phyloP scores from a whole-genome alignment of 768 basidiomycete genomes.

The Naematelia encephala region DNA sequence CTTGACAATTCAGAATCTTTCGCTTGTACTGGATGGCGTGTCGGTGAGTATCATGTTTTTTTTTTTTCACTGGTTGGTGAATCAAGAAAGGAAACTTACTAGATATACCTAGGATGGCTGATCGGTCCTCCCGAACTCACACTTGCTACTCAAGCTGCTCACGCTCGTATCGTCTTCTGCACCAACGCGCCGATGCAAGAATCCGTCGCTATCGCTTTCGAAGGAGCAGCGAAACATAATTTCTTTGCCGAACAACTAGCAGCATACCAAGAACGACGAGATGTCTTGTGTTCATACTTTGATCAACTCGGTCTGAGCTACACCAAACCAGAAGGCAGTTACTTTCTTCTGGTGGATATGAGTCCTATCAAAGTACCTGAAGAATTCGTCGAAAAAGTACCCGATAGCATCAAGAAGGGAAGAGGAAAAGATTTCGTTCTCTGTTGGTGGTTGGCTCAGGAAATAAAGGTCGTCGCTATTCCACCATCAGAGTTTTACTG shows the following conservation, averaged over 20 bases:
- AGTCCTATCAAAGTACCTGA: constrained; percentile 69
- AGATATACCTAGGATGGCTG: constrained; percentile 90
- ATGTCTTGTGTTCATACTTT: constrained; percentile 72
- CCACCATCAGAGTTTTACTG: constrained; percentile 98
- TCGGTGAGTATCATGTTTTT: constrained; percentile 50
- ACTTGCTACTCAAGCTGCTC: constrained; percentile 79
- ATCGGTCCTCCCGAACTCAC: constrained; percentile 82
- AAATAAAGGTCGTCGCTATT: constrained; percentile 86
- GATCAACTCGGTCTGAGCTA: constrained; percentile 80
- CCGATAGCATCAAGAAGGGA: constrained; percentile 60
- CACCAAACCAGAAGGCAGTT: constrained; percentile 81
- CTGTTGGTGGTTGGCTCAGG: constrained; percentile 92
- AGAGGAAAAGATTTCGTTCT: constrained; percentile 88
- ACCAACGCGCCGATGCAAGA: constrained; percentile 93
- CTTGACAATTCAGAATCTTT: constrained; percentile 73
- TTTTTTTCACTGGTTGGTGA: neutral
- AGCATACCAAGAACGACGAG: constrained; percentile 77
- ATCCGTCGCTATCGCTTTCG: constrained; percentile 84
- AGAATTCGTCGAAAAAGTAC: constrained; percentile 71
- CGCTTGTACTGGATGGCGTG: constrained; percentile 94
- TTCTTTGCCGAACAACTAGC: constrained; percentile 74
- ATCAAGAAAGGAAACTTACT: no score
- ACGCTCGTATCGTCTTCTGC: constrained; percentile 92
- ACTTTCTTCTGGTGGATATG: constrained; percentile 69
- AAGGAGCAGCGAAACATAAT: constrained; percentile 64